These are phyloP conservation scores for Colletotrichum camelliae DNA, from an alignment of 2,329 filamentous ascomycete species.

Conservation along the genomic window DNA sequence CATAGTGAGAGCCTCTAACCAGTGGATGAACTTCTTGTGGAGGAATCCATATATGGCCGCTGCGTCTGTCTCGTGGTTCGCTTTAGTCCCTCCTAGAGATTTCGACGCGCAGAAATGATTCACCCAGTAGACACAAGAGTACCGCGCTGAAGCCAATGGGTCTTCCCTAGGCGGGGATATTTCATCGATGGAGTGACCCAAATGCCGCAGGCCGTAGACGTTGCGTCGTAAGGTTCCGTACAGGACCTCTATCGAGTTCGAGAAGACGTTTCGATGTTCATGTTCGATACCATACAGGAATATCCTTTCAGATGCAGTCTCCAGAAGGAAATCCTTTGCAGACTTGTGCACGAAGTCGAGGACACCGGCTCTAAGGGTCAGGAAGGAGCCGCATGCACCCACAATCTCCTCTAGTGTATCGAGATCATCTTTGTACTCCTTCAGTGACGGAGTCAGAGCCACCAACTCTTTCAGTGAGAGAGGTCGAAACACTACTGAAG, in stretches of 20 bases:
- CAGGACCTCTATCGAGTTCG: conserved; percentile 36
- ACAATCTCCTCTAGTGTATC: background rate
- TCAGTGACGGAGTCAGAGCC: conserved; percentile 23
- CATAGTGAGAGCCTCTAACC: background rate
- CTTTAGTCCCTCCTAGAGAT: too few species aligned
- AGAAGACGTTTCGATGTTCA: conserved; percentile 35
- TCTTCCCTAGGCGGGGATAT: conserved; percentile 6
- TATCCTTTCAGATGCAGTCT: conserved; percentile 25
- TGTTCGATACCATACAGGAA: conserved; percentile 30
- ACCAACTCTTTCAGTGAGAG: conserved; percentile 35
- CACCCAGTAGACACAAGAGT: conserved; percentile 28
- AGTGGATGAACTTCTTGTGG: background rate
- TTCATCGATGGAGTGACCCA: conserved; percentile 11
- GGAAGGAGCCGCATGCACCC: conserved; percentile 15
- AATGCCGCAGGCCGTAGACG: conserved; percentile 34
- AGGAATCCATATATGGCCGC: background rate
- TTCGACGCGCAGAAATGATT: conserved; percentile 16
- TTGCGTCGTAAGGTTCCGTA: conserved; percentile 33
- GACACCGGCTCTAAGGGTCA: conserved; percentile 30
- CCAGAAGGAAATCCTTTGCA: conserved; percentile 44
- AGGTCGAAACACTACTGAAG: conserved; percentile 37
- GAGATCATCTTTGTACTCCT: background rate
- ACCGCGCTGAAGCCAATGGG: conserved; percentile 16
- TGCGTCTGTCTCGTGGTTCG: background rate
- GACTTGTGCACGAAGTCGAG: conserved; percentile 49